phyloP scores from a whole-genome alignment of 1,284 basidiomycete species.

The Sanghuangporus baumii region DNA sequence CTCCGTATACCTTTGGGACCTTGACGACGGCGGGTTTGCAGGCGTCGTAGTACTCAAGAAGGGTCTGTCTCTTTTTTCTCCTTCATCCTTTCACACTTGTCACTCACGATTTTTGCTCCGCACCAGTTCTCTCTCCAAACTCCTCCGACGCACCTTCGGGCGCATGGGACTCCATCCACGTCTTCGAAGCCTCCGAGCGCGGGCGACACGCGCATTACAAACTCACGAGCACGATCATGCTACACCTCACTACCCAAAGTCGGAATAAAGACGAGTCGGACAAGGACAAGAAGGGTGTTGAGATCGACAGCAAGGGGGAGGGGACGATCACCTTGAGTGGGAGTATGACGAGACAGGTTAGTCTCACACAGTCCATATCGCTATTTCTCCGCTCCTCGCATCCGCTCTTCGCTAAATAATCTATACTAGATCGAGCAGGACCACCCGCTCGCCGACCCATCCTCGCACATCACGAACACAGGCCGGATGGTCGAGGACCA shows the following conservation, averaged over 20 bases:
- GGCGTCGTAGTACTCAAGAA: constrained; percentile 97
- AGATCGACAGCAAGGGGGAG: constrained; percentile 39
- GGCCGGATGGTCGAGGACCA: constrained; percentile 97
- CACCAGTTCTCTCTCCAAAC: constrained; percentile 53
- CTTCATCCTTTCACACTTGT: background rate
- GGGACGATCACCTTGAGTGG: constrained; percentile 87
- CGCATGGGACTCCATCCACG: constrained; percentile 98
- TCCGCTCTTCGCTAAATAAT: background rate
- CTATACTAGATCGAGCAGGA: constrained; percentile 72
- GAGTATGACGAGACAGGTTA: constrained; percentile 93
- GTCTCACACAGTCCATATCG: background rate
- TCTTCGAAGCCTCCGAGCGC: constrained; percentile 90
- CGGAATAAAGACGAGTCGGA: constrained; percentile 30
- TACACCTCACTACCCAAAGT: constrained; percentile 75
- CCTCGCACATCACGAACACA: constrained; percentile 87
- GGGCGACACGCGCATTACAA: constrained; percentile 94
- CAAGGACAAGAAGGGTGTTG: constrained; percentile 33
- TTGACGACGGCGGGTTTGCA: constrained; percentile 93
- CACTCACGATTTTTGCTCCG: background rate
- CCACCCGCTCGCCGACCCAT: constrained; percentile 68
- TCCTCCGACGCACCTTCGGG: constrained; percentile 61
- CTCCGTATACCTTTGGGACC: constrained; percentile 98
- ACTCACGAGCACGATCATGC: constrained; percentile 95
- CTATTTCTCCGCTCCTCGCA: background rate
- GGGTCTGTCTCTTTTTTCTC: constrained; percentile 45